phyloP scores from a whole-genome alignment of 441 rosid genomes.

The Viola pubescens region DNA sequence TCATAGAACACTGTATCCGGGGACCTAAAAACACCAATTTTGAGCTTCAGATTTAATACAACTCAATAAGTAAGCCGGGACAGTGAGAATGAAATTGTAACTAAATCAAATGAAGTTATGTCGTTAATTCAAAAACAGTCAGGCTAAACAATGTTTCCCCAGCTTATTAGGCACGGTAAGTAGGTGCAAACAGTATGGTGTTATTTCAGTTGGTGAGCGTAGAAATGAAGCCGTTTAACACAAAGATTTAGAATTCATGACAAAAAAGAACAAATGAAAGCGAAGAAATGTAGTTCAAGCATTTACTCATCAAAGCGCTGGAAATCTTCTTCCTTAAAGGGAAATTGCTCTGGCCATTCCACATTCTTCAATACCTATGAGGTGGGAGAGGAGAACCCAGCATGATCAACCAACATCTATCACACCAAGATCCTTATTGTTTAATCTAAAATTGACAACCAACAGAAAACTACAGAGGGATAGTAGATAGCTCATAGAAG shows the following conservation, averaged over 20 bases:
- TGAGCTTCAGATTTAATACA: not conserved
- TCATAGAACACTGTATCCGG: slow-evolving; percentile 70
- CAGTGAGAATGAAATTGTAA: not conserved
- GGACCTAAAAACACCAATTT: slow-evolving; percentile 37
- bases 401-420: too few relatives aligned
- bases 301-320: slow-evolving; percentile 81
- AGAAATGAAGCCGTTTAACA: not conserved
- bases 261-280: slow-evolving; percentile 12
- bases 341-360: slow-evolving; percentile 83
- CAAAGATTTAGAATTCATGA: not conserved
- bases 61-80: not conserved
- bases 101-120: too few relatives aligned
- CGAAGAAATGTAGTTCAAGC: slow-evolving; percentile 2
- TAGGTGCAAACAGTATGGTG: too few relatives aligned
- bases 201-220: not conserved
- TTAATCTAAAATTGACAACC: not conserved
- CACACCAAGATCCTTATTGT: too few relatives aligned
- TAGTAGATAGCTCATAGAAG: not conserved
- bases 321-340: slow-evolving; percentile 84
- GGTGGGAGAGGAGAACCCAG: slow-evolving; percentile 7
- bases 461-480: not conserved
- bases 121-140: too few relatives aligned
- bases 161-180: too few relatives aligned
- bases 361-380: slow-evolving; percentile 59
- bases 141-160: too few relatives aligned